Base-by-base conservation (phyloP, 768 basidiomycete species). In the Hortiboletus flavorubellus region DNA sequence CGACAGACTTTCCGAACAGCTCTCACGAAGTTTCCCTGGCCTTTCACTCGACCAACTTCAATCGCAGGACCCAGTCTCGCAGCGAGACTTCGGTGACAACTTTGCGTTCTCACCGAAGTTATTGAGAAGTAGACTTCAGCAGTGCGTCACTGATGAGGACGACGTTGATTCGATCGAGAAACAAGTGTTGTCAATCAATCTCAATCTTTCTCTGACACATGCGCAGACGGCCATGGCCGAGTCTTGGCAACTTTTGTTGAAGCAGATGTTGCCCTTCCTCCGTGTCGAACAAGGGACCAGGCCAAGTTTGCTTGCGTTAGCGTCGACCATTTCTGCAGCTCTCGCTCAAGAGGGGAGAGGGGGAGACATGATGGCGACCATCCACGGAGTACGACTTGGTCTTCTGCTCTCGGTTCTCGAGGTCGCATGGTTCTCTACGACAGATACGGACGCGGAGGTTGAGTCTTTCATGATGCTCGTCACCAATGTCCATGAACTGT, bases 201-300 rank as follows among this genome's bases (percentile, higher is more conserved):
- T 93, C 60, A 94, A 95, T 66, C 79, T 94, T 46, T 94, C 93
- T 1, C 74, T 97, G 38, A 77, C 89, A 21, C 88, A 96, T 62
- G 79, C 89, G 1, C 90, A 95, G 68, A 82, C 81, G 2, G 74
- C 83, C 2, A 76, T 93, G 43, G 81, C 87, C 0, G 83, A 89
- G 53, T 81, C 92, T 4, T 96, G 91, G 91, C 84, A 86, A 48
- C 76, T 78, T 43, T 70, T 96, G 42, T 75, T 93, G 41, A 80
- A 82, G 40, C 82, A 84, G 63, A 74, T 82, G 4, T 73, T 82
- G 10, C 81, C 85, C 0, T 87, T 85, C 68, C 70, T 91, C 26
- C 79, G 88, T 29, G 81, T 80, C 1, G 84, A 89, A 53, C 62
- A 68, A n/a, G 65, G 74, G 12, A 77, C 87, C 12, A 75, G 89